Base-by-base conservation (phyloP, 306 rosid genomes). In the Begonia masoniana region DNA sequence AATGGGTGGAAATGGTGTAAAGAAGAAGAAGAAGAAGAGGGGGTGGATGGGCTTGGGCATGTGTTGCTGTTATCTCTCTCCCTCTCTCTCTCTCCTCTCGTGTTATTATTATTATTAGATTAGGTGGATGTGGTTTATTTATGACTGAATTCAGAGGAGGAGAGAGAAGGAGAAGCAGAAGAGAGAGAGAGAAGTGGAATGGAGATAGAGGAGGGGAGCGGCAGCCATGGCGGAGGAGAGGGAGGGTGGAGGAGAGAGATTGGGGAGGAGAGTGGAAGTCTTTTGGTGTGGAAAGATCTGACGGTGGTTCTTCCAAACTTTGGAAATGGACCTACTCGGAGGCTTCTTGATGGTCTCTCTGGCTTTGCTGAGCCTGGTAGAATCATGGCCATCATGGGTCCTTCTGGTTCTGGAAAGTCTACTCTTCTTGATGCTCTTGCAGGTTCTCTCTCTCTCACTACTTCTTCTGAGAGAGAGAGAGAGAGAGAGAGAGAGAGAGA, bases 401-500 rank as follows among this genome's bases (percentile, higher is more conserved):
- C 97, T 24, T 89, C 95, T 61, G 97, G 97, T 43, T 85, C 95
- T 67, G 94, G 97, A 10, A 89, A 89, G 80, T 76, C 95, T n/a
- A 89, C 95, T 55, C 91, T 85, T 68, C 95, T 89, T 57, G 97
- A 89, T 67, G 74, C 97, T 64, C 60, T 89, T 59, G 89, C 95
- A 71, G 97, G 97, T 72, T 31, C 46, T 55, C 26, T 58, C 55
- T 43, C 46, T 53, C 26, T 51, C 39, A 21, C 35, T 7, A 26
- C 35, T 24, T 4, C 4, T 4, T 24, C 31, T 24, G 2, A 2
- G 4, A n/a, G n/a, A n/a, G n/a, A n/a, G n/a, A n/a, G n/a, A n/a
- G n/a, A n/a, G n/a, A n/a, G n/a, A n/a, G n/a, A n/a, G n/a, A n/a
- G n/a, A n/a, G n/a, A n/a, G n/a, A n/a, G n/a, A n/a, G n/a, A n/a